These are phyloP conservation scores for Aureobasidium sp. DNA, from an alignment of 2,329 filamentous ascomycete genomes.

Conservation along the genomic window DNA sequence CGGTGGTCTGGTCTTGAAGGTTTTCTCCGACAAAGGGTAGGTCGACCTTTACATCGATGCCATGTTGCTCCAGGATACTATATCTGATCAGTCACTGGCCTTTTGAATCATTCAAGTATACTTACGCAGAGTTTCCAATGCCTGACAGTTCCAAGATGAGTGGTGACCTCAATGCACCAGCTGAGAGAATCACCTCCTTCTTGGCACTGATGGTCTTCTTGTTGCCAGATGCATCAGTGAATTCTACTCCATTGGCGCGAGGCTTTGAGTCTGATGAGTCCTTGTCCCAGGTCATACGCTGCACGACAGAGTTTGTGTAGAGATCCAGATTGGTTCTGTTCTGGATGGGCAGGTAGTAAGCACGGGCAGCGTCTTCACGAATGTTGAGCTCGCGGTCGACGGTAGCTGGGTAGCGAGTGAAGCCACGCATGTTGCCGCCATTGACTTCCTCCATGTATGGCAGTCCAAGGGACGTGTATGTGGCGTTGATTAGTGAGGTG, in stretches of 20 bases:
- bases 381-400: conserved; percentile 33
- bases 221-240: conserved; percentile 4
- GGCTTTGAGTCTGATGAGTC: background rate
- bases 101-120: background rate
- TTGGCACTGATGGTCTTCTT: conserved; percentile 20
- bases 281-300: conserved; percentile 35
- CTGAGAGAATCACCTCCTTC: conserved; percentile 31
- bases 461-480: conserved; percentile 31
- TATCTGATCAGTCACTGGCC: background rate
- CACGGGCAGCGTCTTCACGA: conserved; percentile 41
- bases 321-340: conserved; percentile 38
- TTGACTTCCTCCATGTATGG: conserved; percentile 38
- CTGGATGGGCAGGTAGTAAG: conserved; percentile 41
- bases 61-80: conserved; percentile 23
- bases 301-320: conserved; percentile 37
- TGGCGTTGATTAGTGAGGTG: conserved; percentile 30
- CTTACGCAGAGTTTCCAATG: conserved; percentile 26
- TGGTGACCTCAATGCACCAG: conserved; percentile 30
- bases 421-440: conserved; percentile 39
- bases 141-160: conserved; percentile 32
- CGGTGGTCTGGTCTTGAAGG: conserved; percentile 27
- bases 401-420: conserved; percentile 37
- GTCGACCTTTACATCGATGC: conserved; percentile 26
- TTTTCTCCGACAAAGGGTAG: conserved; percentile 30
- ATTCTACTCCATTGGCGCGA: conserved; percentile 4